These are phyloP conservation scores for Botrytis pseudocinerea DNA, from an alignment of 2,329 filamentous ascomycete genomes.

Conservation along the genomic window DNA sequence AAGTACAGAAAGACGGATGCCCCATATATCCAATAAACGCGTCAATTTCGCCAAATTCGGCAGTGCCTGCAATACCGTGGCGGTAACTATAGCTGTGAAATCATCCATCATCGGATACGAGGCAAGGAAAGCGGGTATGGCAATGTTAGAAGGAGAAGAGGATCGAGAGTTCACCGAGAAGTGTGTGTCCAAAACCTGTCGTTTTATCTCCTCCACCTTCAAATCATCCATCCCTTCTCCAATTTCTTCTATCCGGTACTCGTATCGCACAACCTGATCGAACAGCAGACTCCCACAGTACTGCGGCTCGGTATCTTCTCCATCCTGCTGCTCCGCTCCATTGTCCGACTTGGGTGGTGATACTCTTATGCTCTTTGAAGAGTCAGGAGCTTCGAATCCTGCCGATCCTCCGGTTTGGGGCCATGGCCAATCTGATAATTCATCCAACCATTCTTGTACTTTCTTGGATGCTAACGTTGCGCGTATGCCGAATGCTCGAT, in stretches of 20 bases:
- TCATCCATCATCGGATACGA: slow-evolving; percentile 78
- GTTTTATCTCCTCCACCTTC: slow-evolving; percentile 84
- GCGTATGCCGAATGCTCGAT: slow-evolving; percentile 70
- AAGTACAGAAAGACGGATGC: slow-evolving; percentile 71
- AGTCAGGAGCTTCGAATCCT: slow-evolving; percentile 55
- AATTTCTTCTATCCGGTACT: slow-evolving; percentile 74
- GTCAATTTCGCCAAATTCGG: slow-evolving; percentile 76
- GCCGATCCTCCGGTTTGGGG: slow-evolving; percentile 49
- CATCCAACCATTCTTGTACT: slow-evolving; percentile 73
- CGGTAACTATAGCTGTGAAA: slow-evolving; percentile 84
- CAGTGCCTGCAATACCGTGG: slow-evolving; percentile 85
- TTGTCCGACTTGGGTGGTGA: slow-evolving; percentile 34
- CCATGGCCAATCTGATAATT: slow-evolving; percentile 64
- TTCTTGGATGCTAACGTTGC: slow-evolving; percentile 70
- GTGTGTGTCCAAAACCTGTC: slow-evolving; percentile 80
- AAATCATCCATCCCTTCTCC: slow-evolving; percentile 66
- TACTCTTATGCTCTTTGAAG: slow-evolving; percentile 45
- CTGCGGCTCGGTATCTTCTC: slow-evolving; percentile 27
- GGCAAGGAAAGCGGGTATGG: slow-evolving; percentile 46
- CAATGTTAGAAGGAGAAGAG: slow-evolving; percentile 48
- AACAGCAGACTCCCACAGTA: slow-evolving; percentile 65
- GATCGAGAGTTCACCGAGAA: slow-evolving; percentile 61
- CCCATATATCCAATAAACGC: slow-evolving; percentile 75
- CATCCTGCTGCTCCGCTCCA: slow-evolving; percentile 15
- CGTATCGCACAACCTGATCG: slow-evolving; percentile 65